Evolutionary conservation across 2,329 filamentous ascomycete species (phyloP), one percentile per base, ranked within the genome.

Genomic region (Teratosphaeria destructans): DNA sequence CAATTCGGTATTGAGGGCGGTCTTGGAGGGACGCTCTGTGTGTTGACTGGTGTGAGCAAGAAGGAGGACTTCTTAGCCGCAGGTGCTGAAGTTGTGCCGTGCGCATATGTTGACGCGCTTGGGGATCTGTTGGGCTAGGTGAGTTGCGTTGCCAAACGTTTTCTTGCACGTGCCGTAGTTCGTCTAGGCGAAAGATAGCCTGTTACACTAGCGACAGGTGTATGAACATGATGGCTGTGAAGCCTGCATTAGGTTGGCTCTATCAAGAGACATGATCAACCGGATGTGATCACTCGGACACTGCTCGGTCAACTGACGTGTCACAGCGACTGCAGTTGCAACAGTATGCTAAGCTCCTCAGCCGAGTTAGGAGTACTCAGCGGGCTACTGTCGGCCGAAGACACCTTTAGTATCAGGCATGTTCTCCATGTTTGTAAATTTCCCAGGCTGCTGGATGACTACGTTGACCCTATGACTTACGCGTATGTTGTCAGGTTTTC

Each of bases 1-100:
- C 86, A 89, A 72, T 99, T 99, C 72, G 94, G 94, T 3, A 82
- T 96, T 63, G 87, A 97, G 71, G 93, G 93, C 0, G 87, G 88
- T 64, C 81, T 99, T 32, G 94, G 94, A 19, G 94, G 94, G 0
- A 97, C 94, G 0, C 76, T 99, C 66, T 90, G 88, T 47, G 94
- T 99, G 5, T 77, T 96, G 73, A 96, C 92, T 0, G 94, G 94
- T 16, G 93, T 99, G 16, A 86, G 83, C 68, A 88, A 88, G 75
- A 90, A 93, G 75, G 87, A 88, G 58, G 88, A 96, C 60, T 90
- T 92, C 78, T 81, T 91, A 67, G 85, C 83, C 23, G 79, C 85
- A 59, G 84, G 82, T 34, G 85, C 86, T 8, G 74, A 82, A 52
- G 85, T 88, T 1, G 84, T 90, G 57, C 94, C 94, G 2, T 82